phyloP scores from a whole-genome alignment of 2,329 filamentous ascomycete genomes.

The Acrocalymma vagum region DNA sequence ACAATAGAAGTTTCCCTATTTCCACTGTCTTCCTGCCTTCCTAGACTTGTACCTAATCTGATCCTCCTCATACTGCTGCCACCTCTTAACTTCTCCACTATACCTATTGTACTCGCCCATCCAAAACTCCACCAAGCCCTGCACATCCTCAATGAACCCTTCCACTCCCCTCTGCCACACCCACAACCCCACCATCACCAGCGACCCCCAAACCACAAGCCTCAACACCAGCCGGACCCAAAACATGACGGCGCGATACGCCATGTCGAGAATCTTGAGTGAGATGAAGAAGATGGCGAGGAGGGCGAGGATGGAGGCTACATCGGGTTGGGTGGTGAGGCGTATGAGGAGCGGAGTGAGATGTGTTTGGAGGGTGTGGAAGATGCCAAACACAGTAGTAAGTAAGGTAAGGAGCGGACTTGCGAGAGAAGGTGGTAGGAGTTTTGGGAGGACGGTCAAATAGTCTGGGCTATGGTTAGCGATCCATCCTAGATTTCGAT shows the following conservation, averaged over 20 bases:
- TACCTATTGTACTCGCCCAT: conserved; percentile 48
- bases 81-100: conserved; percentile 35
- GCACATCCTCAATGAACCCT: conserved; percentile 68
- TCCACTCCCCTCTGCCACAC: conserved; percentile 69
- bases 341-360: conserved; percentile 38
- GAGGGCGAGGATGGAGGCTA: conserved; percentile 64
- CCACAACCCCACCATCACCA: conserved; percentile 65
- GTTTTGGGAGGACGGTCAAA: conserved; percentile 33
- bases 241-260: conserved; percentile 77
- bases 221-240: conserved; percentile 74
- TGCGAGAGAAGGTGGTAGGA: conserved; percentile 43
- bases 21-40: too few relatives aligned
- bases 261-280: conserved; percentile 71
- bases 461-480: conserved; percentile 39
- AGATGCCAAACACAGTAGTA: conserved; percentile 36
- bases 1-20: too few relatives aligned
- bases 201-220: conserved; percentile 69
- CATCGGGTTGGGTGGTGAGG: conserved; percentile 49
- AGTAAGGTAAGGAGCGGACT: conserved; percentile 37
- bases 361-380: conserved; percentile 36
- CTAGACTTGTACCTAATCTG: conserved; percentile 35
- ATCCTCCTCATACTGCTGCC: conserved; percentile 31
- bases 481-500: background rate
- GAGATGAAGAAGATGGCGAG: conserved; percentile 70
- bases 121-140: conserved; percentile 46